Conservation (phyloP, 202 grass and related monocot genomes). For the Elaeis oleifera region DNA sequence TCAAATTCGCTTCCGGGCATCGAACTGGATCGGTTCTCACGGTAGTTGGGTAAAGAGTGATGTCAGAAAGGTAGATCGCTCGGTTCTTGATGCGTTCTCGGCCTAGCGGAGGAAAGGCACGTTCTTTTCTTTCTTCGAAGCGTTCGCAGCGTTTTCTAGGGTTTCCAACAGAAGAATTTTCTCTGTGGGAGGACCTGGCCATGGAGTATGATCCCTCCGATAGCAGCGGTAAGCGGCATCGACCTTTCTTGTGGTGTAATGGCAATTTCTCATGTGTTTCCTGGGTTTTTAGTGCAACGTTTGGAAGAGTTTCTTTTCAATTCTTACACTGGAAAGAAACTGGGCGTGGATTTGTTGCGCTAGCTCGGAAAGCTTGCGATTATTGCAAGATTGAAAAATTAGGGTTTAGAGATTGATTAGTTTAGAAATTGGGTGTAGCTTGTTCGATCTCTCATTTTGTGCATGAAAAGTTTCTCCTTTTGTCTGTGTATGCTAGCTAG, state of each 20-base stretch:
- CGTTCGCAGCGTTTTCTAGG: not conserved
- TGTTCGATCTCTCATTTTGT: not conserved
- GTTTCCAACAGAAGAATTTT: not conserved
- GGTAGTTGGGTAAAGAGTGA: not conserved
- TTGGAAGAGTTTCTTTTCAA: not conserved
- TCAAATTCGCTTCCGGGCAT: not conserved
- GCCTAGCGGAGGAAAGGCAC: not conserved
- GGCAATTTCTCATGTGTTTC: not conserved
- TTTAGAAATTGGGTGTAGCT: not conserved
- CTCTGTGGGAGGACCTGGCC: not conserved
- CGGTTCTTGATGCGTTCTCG: not conserved
- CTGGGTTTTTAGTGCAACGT: not conserved
- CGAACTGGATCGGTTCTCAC: not conserved
- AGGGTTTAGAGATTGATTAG: conserved; percentile 2
- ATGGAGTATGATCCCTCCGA: conserved; percentile 22
- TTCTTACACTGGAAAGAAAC: too few species aligned
- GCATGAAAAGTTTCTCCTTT: not conserved
- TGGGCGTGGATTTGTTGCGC: not conserved
- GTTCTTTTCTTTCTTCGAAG: conserved; percentile 1
- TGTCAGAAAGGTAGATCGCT: not conserved
- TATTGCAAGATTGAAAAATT: not conserved
- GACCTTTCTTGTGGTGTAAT: not conserved
- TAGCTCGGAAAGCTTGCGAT: not conserved
- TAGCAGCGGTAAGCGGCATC: conserved; percentile 22
- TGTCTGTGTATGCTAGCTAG: not conserved